Conservation (phyloP, 1,284 basidiomycete genomes). For the Heterobasidion irregulare region DNA sequence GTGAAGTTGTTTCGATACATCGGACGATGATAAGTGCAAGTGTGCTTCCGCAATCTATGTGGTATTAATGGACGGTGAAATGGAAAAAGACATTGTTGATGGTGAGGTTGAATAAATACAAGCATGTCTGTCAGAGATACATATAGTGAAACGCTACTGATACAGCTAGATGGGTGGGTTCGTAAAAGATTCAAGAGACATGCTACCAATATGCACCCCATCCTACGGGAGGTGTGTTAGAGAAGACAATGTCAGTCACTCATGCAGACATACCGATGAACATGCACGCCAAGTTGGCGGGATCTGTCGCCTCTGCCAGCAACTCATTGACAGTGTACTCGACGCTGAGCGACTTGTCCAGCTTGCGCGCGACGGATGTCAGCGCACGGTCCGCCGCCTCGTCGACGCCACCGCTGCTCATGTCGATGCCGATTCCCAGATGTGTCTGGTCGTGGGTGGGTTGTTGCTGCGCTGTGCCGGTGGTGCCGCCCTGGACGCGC, state of each 20-base stretch:
- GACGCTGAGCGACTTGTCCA: conserved; percentile 80
- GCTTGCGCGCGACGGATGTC: conserved; percentile 68
- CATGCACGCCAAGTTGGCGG: conserved; percentile 70
- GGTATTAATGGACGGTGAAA: conserved; percentile 5
- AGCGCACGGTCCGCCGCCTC: conserved; percentile 90
- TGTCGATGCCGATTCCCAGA: conserved; percentile 45
- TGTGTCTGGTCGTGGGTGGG: conserved; percentile 19
- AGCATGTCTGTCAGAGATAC: not conserved
- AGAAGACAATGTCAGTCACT: not conserved
- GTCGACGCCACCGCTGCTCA: conserved; percentile 58
- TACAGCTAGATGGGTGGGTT: not conserved
- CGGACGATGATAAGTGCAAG: not conserved
- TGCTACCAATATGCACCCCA: conserved; percentile 7
- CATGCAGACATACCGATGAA: conserved; percentile 51
- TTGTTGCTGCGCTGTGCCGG: conserved; percentile 4
- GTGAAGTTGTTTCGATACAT: not conserved
- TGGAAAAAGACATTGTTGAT: not conserved
- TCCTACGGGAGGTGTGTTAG: not conserved
- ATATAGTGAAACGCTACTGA: not conserved
- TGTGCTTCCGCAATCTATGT: conserved; percentile 9
- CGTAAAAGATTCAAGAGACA: not conserved
- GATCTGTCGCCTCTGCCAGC: conserved; percentile 83
- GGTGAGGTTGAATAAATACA: not conserved
- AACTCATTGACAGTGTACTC: conserved; percentile 93
- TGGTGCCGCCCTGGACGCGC: conserved; percentile 35